Evolutionary conservation across 352 stramenopile species (phyloP).

Genomic region (Thalassiosira exigua): DNA sequence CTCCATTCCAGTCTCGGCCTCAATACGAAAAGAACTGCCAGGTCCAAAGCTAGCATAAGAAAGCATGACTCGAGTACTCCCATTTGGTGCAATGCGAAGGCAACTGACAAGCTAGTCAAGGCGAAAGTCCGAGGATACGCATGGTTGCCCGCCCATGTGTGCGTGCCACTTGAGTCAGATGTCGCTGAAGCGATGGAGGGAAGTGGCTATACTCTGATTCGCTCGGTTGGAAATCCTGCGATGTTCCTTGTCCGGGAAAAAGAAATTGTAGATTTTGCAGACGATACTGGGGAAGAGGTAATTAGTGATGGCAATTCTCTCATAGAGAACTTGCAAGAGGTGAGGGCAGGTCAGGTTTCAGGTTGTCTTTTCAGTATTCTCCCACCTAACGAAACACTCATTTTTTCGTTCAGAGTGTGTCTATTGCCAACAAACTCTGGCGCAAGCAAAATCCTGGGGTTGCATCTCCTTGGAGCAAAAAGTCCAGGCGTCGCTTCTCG

Average conservation of each 20-base stretch:
- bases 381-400: slow-evolving; percentile 37
- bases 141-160: slow-evolving; percentile 80
- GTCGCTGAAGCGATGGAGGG: slow-evolving; percentile 54
- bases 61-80: slow-evolving; percentile 58
- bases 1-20: slow-evolving; percentile 48
- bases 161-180: slow-evolving; percentile 55
- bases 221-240: slow-evolving; percentile 70
- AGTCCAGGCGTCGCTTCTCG: slow-evolving; percentile 37
- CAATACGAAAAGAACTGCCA: slow-evolving; percentile 21
- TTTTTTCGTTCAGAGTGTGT: slow-evolving; percentile 46
- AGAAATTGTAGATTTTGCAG: slow-evolving; percentile 64
- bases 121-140: slow-evolving; percentile 71
- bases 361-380: slow-evolving; percentile 10
- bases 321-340: slow-evolving; percentile 46
- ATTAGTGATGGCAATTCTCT: slow-evolving; percentile 33
- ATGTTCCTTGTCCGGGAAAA: slow-evolving; percentile 71
- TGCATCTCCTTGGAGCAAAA: slow-evolving; percentile 52
- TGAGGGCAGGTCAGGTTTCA: slow-evolving; percentile 31
- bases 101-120: slow-evolving; percentile 77
- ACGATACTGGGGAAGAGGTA: slow-evolving; percentile 63
- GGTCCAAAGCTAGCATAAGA: slow-evolving; percentile 45
- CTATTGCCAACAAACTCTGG: slow-evolving; percentile 53
- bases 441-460: slow-evolving; percentile 41
- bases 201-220: slow-evolving; percentile 66
- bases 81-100: slow-evolving; percentile 73